These are phyloP conservation scores for Cladosporium sp. DNA, from an alignment of 2,329 filamentous ascomycete genomes.

Conservation along the genomic window DNA sequence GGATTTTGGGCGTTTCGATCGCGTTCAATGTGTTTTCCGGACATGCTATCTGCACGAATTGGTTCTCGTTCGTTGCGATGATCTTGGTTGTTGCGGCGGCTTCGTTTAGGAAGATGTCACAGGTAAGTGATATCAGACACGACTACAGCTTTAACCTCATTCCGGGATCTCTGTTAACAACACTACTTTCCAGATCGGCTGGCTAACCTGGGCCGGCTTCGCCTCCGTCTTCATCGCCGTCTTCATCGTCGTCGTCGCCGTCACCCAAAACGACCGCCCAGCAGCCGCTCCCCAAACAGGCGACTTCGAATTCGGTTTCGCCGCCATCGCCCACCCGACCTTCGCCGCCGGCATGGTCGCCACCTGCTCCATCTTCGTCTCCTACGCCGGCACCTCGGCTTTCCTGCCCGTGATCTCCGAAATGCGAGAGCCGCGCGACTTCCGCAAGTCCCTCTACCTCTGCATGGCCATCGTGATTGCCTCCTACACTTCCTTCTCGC, in stretches of 20 bases:
- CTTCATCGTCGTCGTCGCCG: constrained; percentile 50
- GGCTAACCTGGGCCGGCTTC: constrained; percentile 65
- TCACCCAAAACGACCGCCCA: constrained; percentile 59
- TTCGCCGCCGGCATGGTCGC: constrained; percentile 63
- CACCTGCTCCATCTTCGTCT: constrained; percentile 61
- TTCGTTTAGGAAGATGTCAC: constrained; percentile 21
- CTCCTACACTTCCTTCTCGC: constrained; percentile 60
- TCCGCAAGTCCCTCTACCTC: constrained; percentile 60
- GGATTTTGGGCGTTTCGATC: constrained; percentile 61
- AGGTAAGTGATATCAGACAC: constrained; percentile 1
- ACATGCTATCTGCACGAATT: constrained; percentile 62
- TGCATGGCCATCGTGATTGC: constrained; percentile 61
- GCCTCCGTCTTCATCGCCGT: constrained; percentile 58
- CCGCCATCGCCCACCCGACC: constrained; percentile 56
- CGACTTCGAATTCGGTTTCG: constrained; percentile 61
- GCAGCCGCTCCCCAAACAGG: constrained; percentile 63
- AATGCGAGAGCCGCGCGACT: constrained; percentile 63
- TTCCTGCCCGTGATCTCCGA: constrained; percentile 68
- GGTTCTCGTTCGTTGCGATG: constrained; percentile 39
- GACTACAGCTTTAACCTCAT: too few species aligned
- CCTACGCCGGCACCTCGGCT: constrained; percentile 60
- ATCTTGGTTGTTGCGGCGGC: constrained; percentile 15
- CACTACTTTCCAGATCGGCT: constrained; percentile 59
- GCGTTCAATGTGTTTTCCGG: constrained; percentile 62
- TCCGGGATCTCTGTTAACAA: too few species aligned